phyloP scores from a whole-genome alignment of 2,329 filamentous ascomycete genomes.

The Stagonosporopsis chrysanthemi region DNA sequence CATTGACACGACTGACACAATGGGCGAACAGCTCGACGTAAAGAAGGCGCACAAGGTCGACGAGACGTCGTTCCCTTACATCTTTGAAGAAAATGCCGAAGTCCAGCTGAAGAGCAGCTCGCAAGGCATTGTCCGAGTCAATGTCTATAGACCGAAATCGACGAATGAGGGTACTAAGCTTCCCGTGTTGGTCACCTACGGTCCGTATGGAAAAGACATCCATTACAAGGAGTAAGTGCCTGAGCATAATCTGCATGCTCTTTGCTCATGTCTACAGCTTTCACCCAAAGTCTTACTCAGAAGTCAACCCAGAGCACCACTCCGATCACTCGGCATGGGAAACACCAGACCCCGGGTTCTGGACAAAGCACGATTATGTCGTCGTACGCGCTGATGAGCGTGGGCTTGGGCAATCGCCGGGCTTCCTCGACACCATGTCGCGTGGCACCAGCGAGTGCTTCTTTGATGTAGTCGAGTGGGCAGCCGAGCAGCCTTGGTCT shows the following conservation, averaged over 20 bases:
- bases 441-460: slow-evolving; percentile 60
- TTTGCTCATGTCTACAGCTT: slow-evolving; percentile 49
- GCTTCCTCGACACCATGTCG: slow-evolving; percentile 62
- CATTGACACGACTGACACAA: slow-evolving; percentile 12
- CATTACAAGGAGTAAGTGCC: slow-evolving; percentile 61
- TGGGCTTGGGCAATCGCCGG: slow-evolving; percentile 61
- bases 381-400: slow-evolving; percentile 59
- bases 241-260: not conserved
- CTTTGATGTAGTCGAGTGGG: slow-evolving; percentile 62
- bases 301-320: slow-evolving; percentile 43
- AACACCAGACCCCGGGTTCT: slow-evolving; percentile 52
- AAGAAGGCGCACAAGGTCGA: slow-evolving; percentile 46
- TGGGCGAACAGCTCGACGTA: slow-evolving; percentile 40
- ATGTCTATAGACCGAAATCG: slow-evolving; percentile 59
- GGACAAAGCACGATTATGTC: slow-evolving; percentile 48
- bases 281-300: slow-evolving; percentile 57
- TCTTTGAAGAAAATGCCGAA: slow-evolving; percentile 60
- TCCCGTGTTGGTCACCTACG: slow-evolving; percentile 74
- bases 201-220: slow-evolving; percentile 77
- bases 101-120: slow-evolving; percentile 52
- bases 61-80: slow-evolving; percentile 52
- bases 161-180: slow-evolving; percentile 47
- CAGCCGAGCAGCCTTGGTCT: slow-evolving; percentile 59
- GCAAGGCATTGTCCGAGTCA: slow-evolving; percentile 56
- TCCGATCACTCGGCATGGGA: slow-evolving; percentile 56